phyloP scores from a whole-genome alignment of 768 basidiomycete genomes.

The Sutorius australiensis region DNA sequence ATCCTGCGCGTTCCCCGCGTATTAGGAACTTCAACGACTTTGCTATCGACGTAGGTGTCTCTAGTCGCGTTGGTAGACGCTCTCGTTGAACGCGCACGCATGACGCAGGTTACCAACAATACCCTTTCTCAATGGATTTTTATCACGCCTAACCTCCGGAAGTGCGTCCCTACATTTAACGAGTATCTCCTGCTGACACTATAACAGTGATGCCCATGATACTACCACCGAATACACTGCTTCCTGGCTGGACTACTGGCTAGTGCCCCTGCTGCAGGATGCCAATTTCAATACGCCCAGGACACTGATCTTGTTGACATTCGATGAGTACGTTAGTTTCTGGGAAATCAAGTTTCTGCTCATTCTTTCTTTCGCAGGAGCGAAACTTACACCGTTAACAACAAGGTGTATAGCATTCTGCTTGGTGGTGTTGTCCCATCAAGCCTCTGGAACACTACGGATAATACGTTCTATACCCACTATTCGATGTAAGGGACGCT shows the following conservation, averaged over 20 bases:
- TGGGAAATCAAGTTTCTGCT: neutral
- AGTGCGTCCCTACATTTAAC: constrained; percentile 14
- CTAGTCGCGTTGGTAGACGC: neutral
- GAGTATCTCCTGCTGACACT: neutral
- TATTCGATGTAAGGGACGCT: constrained; percentile 41
- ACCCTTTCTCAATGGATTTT: constrained; percentile 58
- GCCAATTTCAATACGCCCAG: constrained; percentile 48
- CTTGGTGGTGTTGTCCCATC: constrained; percentile 46
- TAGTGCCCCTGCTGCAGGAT: constrained; percentile 49
- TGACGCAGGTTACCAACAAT: constrained; percentile 31
- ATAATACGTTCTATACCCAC: constrained; percentile 57
- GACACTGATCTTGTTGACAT: constrained; percentile 59
- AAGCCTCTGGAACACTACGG: constrained; percentile 40
- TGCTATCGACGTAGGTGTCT: constrained; percentile 42
- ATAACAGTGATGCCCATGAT: constrained; percentile 56
- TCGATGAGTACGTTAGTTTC: constrained; percentile 51
- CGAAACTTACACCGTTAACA: constrained; percentile 38
- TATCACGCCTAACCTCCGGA: constrained; percentile 55
- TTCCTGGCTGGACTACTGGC: constrained; percentile 47
- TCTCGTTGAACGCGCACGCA: neutral
- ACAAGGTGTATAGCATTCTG: constrained; percentile 44
- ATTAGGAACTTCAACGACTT: constrained; percentile 64
- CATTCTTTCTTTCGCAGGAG: constrained; percentile 10
- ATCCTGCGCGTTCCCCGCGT: constrained; percentile 38
- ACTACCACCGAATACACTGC: constrained; percentile 48